Base-by-base conservation (phyloP, 1,284 basidiomycete species). In the Ganoderma leucocontextum region DNA sequence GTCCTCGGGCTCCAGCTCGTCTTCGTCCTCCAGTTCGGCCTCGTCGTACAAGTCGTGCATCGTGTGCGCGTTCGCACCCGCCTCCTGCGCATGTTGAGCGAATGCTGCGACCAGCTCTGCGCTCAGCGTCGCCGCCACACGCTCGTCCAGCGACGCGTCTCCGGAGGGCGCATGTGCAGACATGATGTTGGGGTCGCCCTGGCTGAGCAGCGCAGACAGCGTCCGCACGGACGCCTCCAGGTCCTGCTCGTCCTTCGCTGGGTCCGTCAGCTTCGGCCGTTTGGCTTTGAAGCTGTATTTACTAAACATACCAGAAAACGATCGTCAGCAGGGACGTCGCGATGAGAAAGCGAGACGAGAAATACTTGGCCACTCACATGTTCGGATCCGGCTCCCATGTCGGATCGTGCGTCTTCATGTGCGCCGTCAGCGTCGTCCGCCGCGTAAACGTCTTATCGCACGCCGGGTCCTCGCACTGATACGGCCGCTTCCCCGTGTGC, bases 371-470 rank as follows among this genome's bases (percentile, higher is more conserved):
- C 36, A 84, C 90, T 75, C 78, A 94, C 93, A 92, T 84, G 74
- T 89, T 90, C 35, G 92, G 92, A 81, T 94, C 91, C 55, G 92
- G 91, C 73, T 91, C 90, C 90, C 91, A 94, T 72, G 83, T 83
- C 58, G 93, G 91, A 79, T 94, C 91, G 78, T 95, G 93, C 39
- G 90, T 91, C 68, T 89, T 87, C 92, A 95, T 94, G 78, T 95
- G 93, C 49, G 90, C 87, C 13, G 91, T 93, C 67, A 95, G 79
- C 39, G 92, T 93, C 61, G 92, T 93, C 67, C 93, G 85, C 67
- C 93, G 86, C 35, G 94, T 95, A 78, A 95, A 95, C 5, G 91
- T 93, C 84, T 94, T 95, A 72, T 93, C 91, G 79, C 93, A 95
- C 63, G 86, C 85, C 10, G 90, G 87, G 73, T 92, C 89, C 78